Evolutionary conservation across 2,329 filamentous ascomycete genomes (phyloP).

Genomic region (Hymenoscyphus scutula): DNA sequence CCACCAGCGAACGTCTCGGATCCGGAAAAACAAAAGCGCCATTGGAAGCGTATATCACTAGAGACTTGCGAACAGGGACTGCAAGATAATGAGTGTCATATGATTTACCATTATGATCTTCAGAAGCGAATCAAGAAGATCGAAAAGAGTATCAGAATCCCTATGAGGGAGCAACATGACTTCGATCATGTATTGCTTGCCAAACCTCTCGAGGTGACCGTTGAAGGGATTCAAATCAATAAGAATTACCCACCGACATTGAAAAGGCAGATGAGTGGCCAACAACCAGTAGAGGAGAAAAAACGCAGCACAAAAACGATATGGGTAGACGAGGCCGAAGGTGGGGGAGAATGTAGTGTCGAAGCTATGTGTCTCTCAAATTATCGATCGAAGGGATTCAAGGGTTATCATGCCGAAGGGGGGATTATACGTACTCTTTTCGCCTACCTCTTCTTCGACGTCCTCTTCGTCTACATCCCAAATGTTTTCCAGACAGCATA

Average conservation of each 20-base stretch:
- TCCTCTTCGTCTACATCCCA: slow-evolving; percentile 88
- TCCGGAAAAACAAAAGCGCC: slow-evolving; percentile 67
- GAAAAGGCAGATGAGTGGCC: slow-evolving; percentile 20
- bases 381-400: slow-evolving; percentile 80
- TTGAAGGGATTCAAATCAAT: slow-evolving; percentile 77
- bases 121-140: slow-evolving; percentile 93
- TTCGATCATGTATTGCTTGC: slow-evolving; percentile 81
- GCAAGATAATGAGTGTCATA: slow-evolving; percentile 83
- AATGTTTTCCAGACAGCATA: slow-evolving; percentile 97
- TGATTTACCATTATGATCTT: slow-evolving; percentile 91
- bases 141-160: slow-evolving; percentile 78
- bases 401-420: slow-evolving; percentile 91
- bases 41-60: slow-evolving; percentile 76
- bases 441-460: slow-evolving; percentile 87
- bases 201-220: slow-evolving; percentile 70
- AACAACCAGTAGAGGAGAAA: slow-evolving; percentile 24
- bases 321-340: slow-evolving; percentile 78
- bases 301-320: slow-evolving; percentile 67
- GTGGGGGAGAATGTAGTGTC: slow-evolving; percentile 74
- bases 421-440: slow-evolving; percentile 90
- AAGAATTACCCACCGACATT: slow-evolving; percentile 45
- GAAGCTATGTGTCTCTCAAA: slow-evolving; percentile 91
- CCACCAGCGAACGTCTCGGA: slow-evolving; percentile 25
- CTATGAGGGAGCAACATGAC: slow-evolving; percentile 84
- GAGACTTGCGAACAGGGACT: slow-evolving; percentile 82